Evolutionary conservation across 2,329 filamentous ascomycete genomes (phyloP), one percentile per base, ranked within the genome.

Genomic region (Colletotrichum sp.): DNA sequence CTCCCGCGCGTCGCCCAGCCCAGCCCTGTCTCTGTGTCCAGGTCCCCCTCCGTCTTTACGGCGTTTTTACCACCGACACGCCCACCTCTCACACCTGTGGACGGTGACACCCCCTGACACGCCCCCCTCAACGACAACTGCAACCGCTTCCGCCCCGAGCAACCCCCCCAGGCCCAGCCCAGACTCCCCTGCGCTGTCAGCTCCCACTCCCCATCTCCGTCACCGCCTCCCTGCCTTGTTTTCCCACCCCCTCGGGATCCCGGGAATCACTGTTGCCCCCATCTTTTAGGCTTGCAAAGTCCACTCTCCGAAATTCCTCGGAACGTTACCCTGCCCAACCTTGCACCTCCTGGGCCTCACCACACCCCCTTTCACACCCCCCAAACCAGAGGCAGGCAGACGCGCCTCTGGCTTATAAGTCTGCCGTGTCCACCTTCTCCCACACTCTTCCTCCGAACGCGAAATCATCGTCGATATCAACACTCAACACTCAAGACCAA

Each of bases 201-300:
- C 69, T 32, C 44, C 44, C 44, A 49, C 44, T 34, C 64, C 36
- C 69, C 73, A 69, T 76, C 59, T 65, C 70, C 66, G 71, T 76
- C 74, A 76, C 74, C 74, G 74, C 74, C 73, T 76, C 74, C 74
- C 74, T 76, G 74, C 65, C 71, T 75, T 75, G 71, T 75, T 76
- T 76, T 75, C 74, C 60, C 74, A 76, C 65, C 69, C 69, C 74
- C 71, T 75, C 71, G 74, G 71, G 59, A 76, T 66, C 65, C 74
- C 65, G 71, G 70, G 66, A 75, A 62, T 26, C 39, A 55, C 71
- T 65, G 69, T 72, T 72, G 59, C 74, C 71, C 66, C 74, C 74
- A 76, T 28, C 21, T 75, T 76, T 75, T 76, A 76, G 74, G 74
- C 71, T 76, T 66, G 71, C 32, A 69, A 64, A 71, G 34, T 67